A percentile compares a stretch with the other conserved stretches of the same genome.
These are phyloP conservation scores for Tylopilus cervinicoccineus DNA, from an alignment of 768 basidiomycete species.

Conservation along the genomic window DNA sequence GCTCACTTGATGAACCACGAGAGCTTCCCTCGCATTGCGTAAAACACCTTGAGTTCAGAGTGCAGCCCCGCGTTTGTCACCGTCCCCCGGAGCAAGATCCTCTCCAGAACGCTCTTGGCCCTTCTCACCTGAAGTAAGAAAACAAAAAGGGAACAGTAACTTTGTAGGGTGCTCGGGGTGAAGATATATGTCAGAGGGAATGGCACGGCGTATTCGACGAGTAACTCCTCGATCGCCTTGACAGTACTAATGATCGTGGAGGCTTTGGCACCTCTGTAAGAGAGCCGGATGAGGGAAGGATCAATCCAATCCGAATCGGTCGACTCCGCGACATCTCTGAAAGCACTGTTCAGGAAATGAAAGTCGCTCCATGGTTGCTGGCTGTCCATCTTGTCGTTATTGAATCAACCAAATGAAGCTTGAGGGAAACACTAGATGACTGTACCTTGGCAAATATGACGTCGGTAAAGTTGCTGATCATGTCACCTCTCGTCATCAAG, in stretches of 20 bases:
- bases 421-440: slow-evolving; percentile 2
- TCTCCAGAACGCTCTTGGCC: slow-evolving; percentile 67
- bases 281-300: slow-evolving; percentile 65
- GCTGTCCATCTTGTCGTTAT: slow-evolving; percentile 59
- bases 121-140: slow-evolving; percentile 71
- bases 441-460: slow-evolving; percentile 68
- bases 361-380: slow-evolving; percentile 73
- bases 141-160: slow-evolving; percentile 64
- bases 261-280: slow-evolving; percentile 52
- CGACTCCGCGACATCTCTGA: slow-evolving; percentile 60
- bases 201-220: slow-evolving; percentile 76
- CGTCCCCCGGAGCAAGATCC: slow-evolving; percentile 61
- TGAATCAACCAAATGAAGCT: background rate
- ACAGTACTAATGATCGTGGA: slow-evolving; percentile 50
- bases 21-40: slow-evolving; percentile 70
- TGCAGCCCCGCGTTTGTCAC: slow-evolving; percentile 31
- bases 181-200: slow-evolving; percentile 82
- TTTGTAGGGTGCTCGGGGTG: slow-evolving; percentile 48
- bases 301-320: slow-evolving; percentile 56
- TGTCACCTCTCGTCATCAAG: slow-evolving; percentile 75
- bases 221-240: slow-evolving; percentile 59
- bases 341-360: slow-evolving; percentile 78
- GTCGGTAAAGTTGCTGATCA: slow-evolving; percentile 70
- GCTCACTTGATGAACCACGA: slow-evolving; percentile 86
- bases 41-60: slow-evolving; percentile 63